Percentiles rank a stretch among this genome's conserved stretches.
phyloP scores from a whole-genome alignment of 1,284 basidiomycete species.

The Moniliophthora roreri region DNA sequence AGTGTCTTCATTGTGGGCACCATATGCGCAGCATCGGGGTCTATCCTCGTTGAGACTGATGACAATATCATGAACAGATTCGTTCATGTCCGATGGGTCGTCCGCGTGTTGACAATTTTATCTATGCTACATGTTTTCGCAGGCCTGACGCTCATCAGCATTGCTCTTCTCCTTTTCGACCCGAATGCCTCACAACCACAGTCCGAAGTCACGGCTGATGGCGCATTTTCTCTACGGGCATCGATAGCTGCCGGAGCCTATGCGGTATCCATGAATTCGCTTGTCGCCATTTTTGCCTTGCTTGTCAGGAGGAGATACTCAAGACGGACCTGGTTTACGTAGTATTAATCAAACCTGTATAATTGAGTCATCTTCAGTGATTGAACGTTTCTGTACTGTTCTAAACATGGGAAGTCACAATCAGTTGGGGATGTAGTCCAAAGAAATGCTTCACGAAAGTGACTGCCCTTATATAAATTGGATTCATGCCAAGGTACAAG shows the following conservation, averaged over 20 bases:
- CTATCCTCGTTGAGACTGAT: conserved; percentile 14
- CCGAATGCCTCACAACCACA: not conserved
- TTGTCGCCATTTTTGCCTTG: not conserved
- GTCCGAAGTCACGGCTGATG: not conserved
- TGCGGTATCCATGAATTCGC: too few relatives aligned
- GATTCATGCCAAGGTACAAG: not conserved
- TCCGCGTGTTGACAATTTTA: conserved; percentile 16
- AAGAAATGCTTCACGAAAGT: too few relatives aligned
- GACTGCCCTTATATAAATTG: too few relatives aligned
- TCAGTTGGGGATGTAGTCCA: too few relatives aligned
- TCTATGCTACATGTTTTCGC: conserved; percentile 17
- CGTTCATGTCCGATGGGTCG: conserved; percentile 16
- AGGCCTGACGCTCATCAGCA: conserved; percentile 16
- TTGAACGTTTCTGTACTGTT: too few relatives aligned
- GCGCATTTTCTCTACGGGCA: conserved; percentile 4
- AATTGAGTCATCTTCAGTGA: too few relatives aligned
- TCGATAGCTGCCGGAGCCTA: not conserved
- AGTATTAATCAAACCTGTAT: not conserved
- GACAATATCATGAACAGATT: conserved; percentile 16
- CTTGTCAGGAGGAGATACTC: conserved; percentile 10
- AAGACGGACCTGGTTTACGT: conserved; percentile 8
- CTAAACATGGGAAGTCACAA: too few relatives aligned
- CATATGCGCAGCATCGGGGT: conserved; percentile 13
- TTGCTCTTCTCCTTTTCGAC: conserved; percentile 18
- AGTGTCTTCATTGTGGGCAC: conserved; percentile 19